Evolutionary conservation across 1,284 basidiomycete species (phyloP).

Genomic region (Hemileia vastatrix): DNA sequence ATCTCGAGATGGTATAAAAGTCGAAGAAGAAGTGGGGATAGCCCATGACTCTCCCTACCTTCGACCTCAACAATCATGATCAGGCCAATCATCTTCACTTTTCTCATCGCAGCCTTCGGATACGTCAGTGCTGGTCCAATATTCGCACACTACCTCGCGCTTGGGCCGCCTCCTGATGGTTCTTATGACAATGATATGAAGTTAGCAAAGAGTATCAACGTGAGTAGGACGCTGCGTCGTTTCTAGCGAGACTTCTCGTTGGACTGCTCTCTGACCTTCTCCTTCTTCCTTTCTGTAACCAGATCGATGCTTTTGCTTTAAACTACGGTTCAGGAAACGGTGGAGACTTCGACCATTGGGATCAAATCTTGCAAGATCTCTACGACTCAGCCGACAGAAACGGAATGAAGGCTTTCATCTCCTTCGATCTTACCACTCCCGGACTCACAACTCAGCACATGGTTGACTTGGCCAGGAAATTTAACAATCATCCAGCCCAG

Average conservation of each 20-base stretch:
- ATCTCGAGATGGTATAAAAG: too few relatives aligned
- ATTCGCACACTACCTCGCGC: too few relatives aligned
- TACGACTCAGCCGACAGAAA: not conserved
- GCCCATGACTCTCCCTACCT: too few relatives aligned
- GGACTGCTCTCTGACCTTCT: too few relatives aligned
- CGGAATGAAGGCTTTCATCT: slow-evolving; percentile 7
- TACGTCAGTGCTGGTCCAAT: too few relatives aligned
- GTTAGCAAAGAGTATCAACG: not conserved
- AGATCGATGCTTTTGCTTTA: not conserved
- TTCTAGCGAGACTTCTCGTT: too few relatives aligned
- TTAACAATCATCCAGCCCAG: slow-evolving; percentile 32
- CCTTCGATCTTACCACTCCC: slow-evolving; percentile 34
- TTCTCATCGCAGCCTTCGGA: too few relatives aligned
- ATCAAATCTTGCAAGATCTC: not conserved
- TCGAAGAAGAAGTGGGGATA: too few relatives aligned
- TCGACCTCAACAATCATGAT: too few relatives aligned
- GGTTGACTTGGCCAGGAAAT: slow-evolving; percentile 34
- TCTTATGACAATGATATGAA: not conserved
- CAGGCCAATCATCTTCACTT: too few relatives aligned
- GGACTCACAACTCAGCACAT: slow-evolving; percentile 26
- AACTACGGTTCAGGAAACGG: not conserved
- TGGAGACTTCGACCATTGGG: not conserved
- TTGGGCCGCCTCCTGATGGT: not conserved
- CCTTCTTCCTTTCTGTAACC: too few relatives aligned
- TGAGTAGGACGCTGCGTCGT: too few relatives aligned